Evolutionary conservation across 495 filamentous ascomycete species (phyloP).

Genomic region (Talaromyces trachyspermus): DNA sequence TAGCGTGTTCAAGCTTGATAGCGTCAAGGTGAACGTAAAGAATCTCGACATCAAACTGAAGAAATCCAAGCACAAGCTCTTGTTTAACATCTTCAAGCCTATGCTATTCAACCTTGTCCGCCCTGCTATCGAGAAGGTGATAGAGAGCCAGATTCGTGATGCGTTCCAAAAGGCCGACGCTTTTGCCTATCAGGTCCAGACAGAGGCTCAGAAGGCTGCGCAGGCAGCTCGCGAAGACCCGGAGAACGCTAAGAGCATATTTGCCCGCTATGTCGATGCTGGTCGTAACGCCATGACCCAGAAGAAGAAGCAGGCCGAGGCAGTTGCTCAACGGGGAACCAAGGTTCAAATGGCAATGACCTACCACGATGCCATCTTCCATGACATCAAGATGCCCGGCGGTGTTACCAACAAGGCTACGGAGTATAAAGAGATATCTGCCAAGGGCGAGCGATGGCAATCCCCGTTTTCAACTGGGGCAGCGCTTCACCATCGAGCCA

Average conservation of each 20-base stretch:
- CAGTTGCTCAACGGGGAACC: slow-evolving; percentile 50
- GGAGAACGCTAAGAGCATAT: slow-evolving; percentile 75
- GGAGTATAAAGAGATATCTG: slow-evolving; percentile 82
- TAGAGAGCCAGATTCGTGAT: slow-evolving; percentile 69
- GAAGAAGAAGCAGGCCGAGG: slow-evolving; percentile 64
- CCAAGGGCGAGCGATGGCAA: slow-evolving; percentile 89
- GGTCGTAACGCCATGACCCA: slow-evolving; percentile 65
- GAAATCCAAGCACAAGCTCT: slow-evolving; percentile 87
- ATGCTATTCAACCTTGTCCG: slow-evolving; percentile 75
- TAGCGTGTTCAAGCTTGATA: slow-evolving; percentile 91
- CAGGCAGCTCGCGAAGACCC: slow-evolving; percentile 62
- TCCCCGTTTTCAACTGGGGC: slow-evolving; percentile 91
- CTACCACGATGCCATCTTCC: slow-evolving; percentile 84
- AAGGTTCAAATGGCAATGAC: slow-evolving; percentile 73
- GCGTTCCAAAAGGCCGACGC: slow-evolving; percentile 64
- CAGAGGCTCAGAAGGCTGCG: slow-evolving; percentile 68
- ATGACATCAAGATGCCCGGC: slow-evolving; percentile 76
- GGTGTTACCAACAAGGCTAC: slow-evolving; percentile 92
- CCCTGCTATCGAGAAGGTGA: slow-evolving; percentile 74
- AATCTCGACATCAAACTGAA: slow-evolving; percentile 83
- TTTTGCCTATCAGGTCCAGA: slow-evolving; percentile 66
- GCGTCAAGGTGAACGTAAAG: slow-evolving; percentile 75
- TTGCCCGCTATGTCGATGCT: slow-evolving; percentile 72
- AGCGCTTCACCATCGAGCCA: slow-evolving; percentile 61
- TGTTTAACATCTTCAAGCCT: slow-evolving; percentile 85